A percentile compares a stretch with the other conserved stretches of the same genome.
phyloP scores from a whole-genome alignment of 139 green algal species.

The Chlorokybus atmophyticus region DNA sequence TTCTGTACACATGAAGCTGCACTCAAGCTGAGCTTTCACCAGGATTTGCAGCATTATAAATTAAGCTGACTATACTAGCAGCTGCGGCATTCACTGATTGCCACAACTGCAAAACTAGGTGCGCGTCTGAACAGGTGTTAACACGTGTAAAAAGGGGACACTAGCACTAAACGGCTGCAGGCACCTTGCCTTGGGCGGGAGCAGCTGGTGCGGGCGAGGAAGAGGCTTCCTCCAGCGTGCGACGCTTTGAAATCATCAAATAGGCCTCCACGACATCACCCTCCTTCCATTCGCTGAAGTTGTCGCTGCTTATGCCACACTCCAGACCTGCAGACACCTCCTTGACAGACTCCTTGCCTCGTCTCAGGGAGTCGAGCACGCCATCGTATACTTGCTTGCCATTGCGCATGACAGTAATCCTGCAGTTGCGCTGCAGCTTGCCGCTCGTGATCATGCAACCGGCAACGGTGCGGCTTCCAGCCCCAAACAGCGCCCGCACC shows the following conservation, averaged over 20 bases:
- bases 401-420: constrained; percentile 32
- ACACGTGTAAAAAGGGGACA: too few relatives aligned
- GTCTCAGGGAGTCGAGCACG: constrained; percentile 54
- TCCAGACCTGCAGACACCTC: constrained; percentile 52
- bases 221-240: constrained; percentile 35
- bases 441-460: constrained; percentile 66
- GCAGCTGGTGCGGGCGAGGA: too few relatives aligned
- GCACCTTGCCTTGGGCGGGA: too few relatives aligned
- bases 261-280: constrained; percentile 38
- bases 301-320: constrained; percentile 24
- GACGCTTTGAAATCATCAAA: constrained; percentile 25
- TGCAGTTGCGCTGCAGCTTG: constrained; percentile 36
- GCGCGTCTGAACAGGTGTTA: too few relatives aligned
- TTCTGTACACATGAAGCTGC: too few relatives aligned
- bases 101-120: too few relatives aligned
- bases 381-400: constrained; percentile 52
- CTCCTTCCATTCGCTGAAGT: constrained; percentile 31
- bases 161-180: too few relatives aligned
- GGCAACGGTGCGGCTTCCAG: constrained; percentile 55
- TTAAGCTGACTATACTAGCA: too few relatives aligned
- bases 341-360: constrained; percentile 85
- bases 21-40: too few relatives aligned
- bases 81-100: too few relatives aligned
- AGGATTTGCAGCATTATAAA: too few relatives aligned
- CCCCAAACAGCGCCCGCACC: constrained; percentile 75